Conservation (phyloP, 164 flowering plant genomes). For the Aristolochia californica region DNA sequence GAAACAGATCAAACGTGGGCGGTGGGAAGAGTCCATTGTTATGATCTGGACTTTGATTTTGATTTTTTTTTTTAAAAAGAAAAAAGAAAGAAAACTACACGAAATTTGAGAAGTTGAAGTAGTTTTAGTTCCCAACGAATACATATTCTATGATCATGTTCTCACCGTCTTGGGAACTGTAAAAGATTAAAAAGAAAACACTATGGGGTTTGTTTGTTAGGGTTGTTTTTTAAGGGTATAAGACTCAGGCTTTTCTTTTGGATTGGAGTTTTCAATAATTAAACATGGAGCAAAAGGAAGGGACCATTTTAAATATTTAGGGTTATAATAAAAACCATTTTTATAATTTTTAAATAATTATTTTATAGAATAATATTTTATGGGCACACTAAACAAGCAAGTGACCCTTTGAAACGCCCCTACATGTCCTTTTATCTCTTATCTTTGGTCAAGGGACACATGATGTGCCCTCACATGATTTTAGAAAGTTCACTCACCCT, state of each 20-base stretch:
- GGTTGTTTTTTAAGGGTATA: neutral
- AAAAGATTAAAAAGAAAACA: neutral
- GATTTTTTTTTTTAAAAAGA: too few relatives aligned
- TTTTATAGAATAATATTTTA: neutral
- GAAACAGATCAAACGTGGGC: slow-evolving; percentile 3
- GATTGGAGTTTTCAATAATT: neutral
- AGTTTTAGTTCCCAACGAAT: slow-evolving; percentile 4
- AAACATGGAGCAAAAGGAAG: neutral
- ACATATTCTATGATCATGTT: neutral
- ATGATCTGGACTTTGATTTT: neutral
- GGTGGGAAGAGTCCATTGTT: neutral
- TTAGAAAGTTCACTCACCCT: neutral
- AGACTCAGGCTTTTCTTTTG: neutral
- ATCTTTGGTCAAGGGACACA: slow-evolving; percentile 9
- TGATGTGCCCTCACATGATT: slow-evolving; percentile 6
- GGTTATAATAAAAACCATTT: too few relatives aligned
- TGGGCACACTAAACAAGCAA: slow-evolving; percentile 3
- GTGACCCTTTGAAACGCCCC: slow-evolving; percentile 7
- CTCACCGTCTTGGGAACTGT: neutral
- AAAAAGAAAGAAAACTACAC: neutral
- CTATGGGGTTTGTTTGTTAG: neutral
- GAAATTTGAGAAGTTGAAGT: neutral
- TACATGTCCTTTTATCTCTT: slow-evolving; percentile 1
- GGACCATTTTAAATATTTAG: neutral
- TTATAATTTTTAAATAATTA: neutral